Evolutionary conservation across 495 filamentous ascomycete genomes (phyloP).

Genomic region (Bathelium albidoporum): DNA sequence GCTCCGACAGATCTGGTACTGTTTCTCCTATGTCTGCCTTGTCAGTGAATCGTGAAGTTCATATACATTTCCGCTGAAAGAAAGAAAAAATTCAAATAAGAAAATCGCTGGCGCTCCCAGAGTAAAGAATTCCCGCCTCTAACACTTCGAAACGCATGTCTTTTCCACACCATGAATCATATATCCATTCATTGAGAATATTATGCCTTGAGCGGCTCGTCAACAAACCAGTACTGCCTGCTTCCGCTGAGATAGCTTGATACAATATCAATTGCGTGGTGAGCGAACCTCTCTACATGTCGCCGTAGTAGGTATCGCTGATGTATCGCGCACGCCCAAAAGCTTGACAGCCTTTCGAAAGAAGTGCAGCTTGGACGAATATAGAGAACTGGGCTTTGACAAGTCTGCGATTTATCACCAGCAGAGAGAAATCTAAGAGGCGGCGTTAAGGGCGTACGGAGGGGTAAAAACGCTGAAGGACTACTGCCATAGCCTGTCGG

Average conservation of each 20-base stretch:
- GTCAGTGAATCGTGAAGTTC: too few relatives aligned
- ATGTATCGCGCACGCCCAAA: neutral
- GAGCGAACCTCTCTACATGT: neutral
- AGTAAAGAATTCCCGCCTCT: too few relatives aligned
- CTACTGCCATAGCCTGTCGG: slow-evolving; percentile 42
- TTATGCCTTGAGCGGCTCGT: too few relatives aligned
- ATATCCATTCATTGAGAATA: too few relatives aligned
- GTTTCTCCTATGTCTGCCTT: neutral
- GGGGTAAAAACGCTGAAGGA: slow-evolving; percentile 6
- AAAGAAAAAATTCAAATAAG: too few relatives aligned
- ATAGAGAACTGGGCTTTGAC: neutral
- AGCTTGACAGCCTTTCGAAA: neutral
- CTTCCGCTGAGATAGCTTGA: too few relatives aligned
- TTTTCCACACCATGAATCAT: neutral
- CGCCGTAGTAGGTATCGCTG: neutral
- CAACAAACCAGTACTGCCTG: too few relatives aligned
- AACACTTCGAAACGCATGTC: too few relatives aligned
- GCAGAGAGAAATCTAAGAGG: neutral
- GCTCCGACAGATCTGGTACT: neutral
- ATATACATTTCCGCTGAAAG: too few relatives aligned
- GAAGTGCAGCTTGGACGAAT: neutral
- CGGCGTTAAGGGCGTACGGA: neutral
- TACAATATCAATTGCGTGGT: too few relatives aligned
- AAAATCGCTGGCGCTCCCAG: neutral
- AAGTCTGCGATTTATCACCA: neutral